Evolutionary conservation across 345 rosid genomes (phyloP).

Genomic region (Hibiscus tridactylites): DNA sequence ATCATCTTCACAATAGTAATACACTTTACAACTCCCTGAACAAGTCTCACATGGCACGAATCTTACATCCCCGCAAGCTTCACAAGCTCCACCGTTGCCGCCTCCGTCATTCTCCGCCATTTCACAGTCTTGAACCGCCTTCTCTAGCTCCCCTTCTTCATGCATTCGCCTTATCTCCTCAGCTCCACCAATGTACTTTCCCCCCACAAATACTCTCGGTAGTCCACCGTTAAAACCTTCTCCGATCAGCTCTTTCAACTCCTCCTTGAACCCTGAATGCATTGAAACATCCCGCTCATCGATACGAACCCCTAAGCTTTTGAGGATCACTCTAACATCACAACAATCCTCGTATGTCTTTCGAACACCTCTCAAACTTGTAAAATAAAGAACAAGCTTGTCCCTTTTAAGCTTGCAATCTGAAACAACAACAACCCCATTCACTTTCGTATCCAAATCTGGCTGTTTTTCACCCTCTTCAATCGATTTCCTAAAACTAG

Average conservation of each 20-base stretch:
- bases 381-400: constrained; percentile 59
- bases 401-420: constrained; percentile 25
- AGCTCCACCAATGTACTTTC: constrained; percentile 62
- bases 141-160: constrained; percentile 83
- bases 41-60: constrained; percentile 92
- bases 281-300: constrained; percentile 90
- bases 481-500: constrained; percentile 52
- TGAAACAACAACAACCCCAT: background rate
- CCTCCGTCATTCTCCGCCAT: constrained; percentile 30
- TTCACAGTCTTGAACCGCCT: constrained; percentile 47
- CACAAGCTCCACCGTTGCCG: constrained; percentile 40
- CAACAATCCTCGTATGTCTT: constrained; percentile 86
- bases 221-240: constrained; percentile 32
- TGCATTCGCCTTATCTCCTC: constrained; percentile 69
- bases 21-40: constrained; percentile 86
- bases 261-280: constrained; percentile 82
- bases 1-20: constrained; percentile 26
- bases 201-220: constrained; percentile 73
- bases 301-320: constrained; percentile 43
- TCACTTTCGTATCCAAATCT: constrained; percentile 3
- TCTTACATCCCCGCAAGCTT: constrained; percentile 85
- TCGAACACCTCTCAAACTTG: constrained; percentile 78
- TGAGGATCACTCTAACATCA: constrained; percentile 48
- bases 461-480: constrained; percentile 21
- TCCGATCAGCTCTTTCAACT: constrained; percentile 49